Evolutionary conservation across 2,329 filamentous ascomycete genomes (phyloP), one percentile per base, ranked within the genome.

Genomic region (Exophiala sp.): DNA sequence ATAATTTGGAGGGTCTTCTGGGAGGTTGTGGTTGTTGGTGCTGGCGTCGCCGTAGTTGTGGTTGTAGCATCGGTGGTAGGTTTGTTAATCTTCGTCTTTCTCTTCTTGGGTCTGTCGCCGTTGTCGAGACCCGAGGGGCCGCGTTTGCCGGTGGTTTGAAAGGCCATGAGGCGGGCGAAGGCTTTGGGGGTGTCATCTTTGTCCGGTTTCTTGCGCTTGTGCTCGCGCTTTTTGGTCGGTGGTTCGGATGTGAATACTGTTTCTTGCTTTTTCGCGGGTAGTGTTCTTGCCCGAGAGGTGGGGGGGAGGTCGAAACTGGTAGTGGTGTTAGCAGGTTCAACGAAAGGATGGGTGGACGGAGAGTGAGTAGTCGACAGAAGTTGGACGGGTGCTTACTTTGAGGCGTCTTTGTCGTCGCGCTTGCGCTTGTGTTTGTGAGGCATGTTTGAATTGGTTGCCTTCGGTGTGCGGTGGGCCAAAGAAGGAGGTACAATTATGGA

Each of bases 131-230:
- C 85, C 8, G 79, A 81, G 4, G 79, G 78, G 8, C 79, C 70
- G 56, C 78, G 81, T 65, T 83, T 85, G 18, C 73, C 73, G n/a
- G 82, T 78, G 12, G 76, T 71, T 38, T 86, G 81, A 61, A 85
- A 82, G 33, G 88, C 84, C 88, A 97, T 94, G 58, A 97, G 74
- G 10, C 91, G 85, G 58, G 83, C 83, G 71, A 99, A 99, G 1
- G 88, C 89, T 62, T 89, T 87, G 0, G 94, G 94, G 1, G 88
- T 91, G 72, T 97, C 94, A 68, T 95, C 85, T 36, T 80, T 70
- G 34, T 47, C 69, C 64, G 41, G 59, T 62, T 63, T 57, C 68
- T 71, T 51, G 43, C 57, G 65, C 50, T 68, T 64, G 48, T 66
- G 41, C 71, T 57, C 57, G 67, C 58, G 69, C 72, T 56, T 65